Base-by-base conservation (phyloP, 2,329 filamentous ascomycete genomes). In the Aspergillus jensenii region DNA sequence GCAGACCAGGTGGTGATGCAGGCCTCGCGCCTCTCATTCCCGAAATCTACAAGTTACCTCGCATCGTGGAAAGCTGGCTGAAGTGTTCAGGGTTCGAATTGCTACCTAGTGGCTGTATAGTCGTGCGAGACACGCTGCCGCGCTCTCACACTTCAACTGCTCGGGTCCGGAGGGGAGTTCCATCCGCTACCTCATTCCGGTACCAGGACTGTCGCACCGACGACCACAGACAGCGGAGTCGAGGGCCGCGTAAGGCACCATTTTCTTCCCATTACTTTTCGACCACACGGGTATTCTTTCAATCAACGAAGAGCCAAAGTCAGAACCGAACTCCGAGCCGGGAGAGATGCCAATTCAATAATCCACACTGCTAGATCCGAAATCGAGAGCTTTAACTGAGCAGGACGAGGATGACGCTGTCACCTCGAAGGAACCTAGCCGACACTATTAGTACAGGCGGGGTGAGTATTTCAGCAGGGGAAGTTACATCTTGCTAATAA, bases 401-500 rank as follows among this genome's bases (percentile, higher is more conserved):
- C 67, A 96, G 80, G 60, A 96, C 91, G 66, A 96, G 80, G 69
- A 96, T 93, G 65, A 96, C 91, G 46, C 89, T 92, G 74, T 96
- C 91, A 60, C 91, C 91, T 74, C 91, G 82, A 64, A 96, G 77
- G 76, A 96, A 96, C 85, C 89, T 92, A 66, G 12, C 14, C 25
- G 21, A n/a, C 11, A 33, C 19, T 19, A 37, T 40, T 17, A 33
- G 52, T 31, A 31, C 9, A 31, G 9, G 9, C 8, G 9, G 9
- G 9, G 2, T 4, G 3, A 31, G 8, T 31, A 12, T 31, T 31
- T 31, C 9, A 0, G 27, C 27, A 11, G 27, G 9, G 27, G 9
- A 11, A 11, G 9, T 31, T 75, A 93, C 93, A 97, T 93, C 82
- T 97, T 97, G 84, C 91, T 96, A 71, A 98, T 95, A 78, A 97